Conservation (phyloP, 2,329 filamentous ascomycete species). For the Didymosphaeria variabile region DNA sequence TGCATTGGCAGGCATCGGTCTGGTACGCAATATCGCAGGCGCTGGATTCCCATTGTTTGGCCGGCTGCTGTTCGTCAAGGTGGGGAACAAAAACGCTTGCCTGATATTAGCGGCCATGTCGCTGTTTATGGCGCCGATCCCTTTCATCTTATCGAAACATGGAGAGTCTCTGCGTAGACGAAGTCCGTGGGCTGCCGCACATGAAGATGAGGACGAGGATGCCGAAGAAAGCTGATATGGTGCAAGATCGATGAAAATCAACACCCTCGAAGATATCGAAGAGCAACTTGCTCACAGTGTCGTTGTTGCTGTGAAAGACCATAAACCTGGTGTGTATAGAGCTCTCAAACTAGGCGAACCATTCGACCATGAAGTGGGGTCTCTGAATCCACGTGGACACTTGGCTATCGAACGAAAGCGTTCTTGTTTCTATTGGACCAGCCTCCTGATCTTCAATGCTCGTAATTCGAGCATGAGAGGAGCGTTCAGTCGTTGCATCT, state of each 20-base stretch:
- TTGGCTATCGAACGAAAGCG: background rate
- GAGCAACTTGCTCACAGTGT: no score
- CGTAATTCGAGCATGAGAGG: background rate
- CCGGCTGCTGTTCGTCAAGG: slow-evolving; percentile 37
- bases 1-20: slow-evolving; percentile 53
- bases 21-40: slow-evolving; percentile 50
- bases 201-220: slow-evolving; percentile 46
- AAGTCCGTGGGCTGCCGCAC: slow-evolving; percentile 52
- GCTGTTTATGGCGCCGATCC: slow-evolving; percentile 41
- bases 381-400: slow-evolving; percentile 4
- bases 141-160: slow-evolving; percentile 45
- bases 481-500: background rate
- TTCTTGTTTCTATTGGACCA: background rate
- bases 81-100: slow-evolving; percentile 44
- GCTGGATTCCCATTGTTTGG: slow-evolving; percentile 46
- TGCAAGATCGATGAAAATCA: background rate
- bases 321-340: background rate
- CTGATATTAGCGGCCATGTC: slow-evolving; percentile 41
- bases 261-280: no score
- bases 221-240: slow-evolving; percentile 2
- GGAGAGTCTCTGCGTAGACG: slow-evolving; percentile 46
- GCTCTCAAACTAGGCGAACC: background rate
- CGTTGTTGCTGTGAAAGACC: background rate
- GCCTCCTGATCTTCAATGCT: background rate
- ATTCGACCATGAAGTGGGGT: slow-evolving; percentile 36